Conservation (phyloP, 768 basidiomycete genomes). For the Tephrocybe sp. region DNA sequence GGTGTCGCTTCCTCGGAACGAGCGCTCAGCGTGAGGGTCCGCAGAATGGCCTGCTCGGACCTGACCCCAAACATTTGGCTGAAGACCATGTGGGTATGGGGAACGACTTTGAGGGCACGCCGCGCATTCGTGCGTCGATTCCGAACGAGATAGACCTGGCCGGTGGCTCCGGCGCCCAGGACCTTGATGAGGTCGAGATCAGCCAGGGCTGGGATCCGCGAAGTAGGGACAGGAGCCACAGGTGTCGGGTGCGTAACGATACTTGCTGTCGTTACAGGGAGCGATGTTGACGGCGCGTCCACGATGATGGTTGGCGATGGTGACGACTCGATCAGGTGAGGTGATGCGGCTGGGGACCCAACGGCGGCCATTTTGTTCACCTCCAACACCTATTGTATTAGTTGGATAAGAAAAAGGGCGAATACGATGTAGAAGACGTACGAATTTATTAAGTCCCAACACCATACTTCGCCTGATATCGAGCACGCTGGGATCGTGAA, state of each 20-base stretch:
- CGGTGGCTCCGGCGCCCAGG: conserved; percentile 14
- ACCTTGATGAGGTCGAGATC: conserved; percentile 12
- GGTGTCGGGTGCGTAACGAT: background rate
- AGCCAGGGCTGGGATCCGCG: background rate
- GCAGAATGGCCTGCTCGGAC: conserved; percentile 12
- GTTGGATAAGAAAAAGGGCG: background rate
- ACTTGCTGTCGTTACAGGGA: background rate
- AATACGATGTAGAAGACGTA: background rate
- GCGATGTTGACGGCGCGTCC: background rate
- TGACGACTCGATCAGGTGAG: background rate
- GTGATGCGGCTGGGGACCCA: background rate
- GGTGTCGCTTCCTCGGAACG: background rate
- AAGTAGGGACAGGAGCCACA: background rate
- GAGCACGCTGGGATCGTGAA: conserved; percentile 9
- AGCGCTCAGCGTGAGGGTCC: background rate
- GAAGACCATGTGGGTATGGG: background rate
- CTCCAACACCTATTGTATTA: background rate
- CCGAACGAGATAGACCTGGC: conserved; percentile 12
- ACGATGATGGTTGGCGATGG: background rate
- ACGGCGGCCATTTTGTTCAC: conserved; percentile 2
- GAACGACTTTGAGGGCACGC: conserved; percentile 16
- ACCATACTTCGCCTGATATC: conserved; percentile 5
- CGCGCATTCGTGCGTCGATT: conserved; percentile 8
- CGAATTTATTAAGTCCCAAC: conserved; percentile 4
- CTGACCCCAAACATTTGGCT: background rate